Evolutionary conservation across 1,284 basidiomycete species (phyloP).

Genomic region (Earliella scabrosa): DNA sequence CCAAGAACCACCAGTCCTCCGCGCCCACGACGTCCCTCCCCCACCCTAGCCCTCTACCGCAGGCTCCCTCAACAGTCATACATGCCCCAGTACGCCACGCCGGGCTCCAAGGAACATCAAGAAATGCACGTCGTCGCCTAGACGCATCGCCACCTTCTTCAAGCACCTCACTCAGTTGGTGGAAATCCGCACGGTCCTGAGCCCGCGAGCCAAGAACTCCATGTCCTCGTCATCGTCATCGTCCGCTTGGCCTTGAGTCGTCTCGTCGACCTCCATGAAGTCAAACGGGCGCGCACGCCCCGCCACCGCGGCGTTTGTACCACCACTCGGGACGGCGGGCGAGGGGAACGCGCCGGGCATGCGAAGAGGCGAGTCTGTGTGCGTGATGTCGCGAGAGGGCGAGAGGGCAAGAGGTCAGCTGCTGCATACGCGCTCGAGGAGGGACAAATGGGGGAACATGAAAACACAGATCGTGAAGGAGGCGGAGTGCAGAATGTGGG

Average conservation of each 20-base stretch:
- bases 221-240: not conserved
- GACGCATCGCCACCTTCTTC: too few relatives aligned
- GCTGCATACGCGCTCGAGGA: too few relatives aligned
- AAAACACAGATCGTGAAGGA: too few relatives aligned
- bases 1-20: not conserved
- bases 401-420: not conserved
- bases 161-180: not conserved
- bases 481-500: too few relatives aligned
- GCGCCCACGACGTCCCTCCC: too few relatives aligned
- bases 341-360: constrained; percentile 3
- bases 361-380: not conserved
- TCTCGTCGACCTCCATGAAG: not conserved
- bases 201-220: not conserved
- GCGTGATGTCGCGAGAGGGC: not conserved
- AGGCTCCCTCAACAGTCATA: too few relatives aligned
- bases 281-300: not conserved
- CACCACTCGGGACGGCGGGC: not conserved
- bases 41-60: too few relatives aligned
- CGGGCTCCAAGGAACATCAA: too few relatives aligned
- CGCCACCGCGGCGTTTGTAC: not conserved
- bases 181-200: not conserved
- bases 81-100: too few relatives aligned
- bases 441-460: too few relatives aligned
- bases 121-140: too few relatives aligned
- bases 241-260: not conserved